Evolutionary conservation across 495 filamentous ascomycete species (phyloP), one percentile per base, ranked within the genome.

Genomic region (Bacidia gigantensis): DNA sequence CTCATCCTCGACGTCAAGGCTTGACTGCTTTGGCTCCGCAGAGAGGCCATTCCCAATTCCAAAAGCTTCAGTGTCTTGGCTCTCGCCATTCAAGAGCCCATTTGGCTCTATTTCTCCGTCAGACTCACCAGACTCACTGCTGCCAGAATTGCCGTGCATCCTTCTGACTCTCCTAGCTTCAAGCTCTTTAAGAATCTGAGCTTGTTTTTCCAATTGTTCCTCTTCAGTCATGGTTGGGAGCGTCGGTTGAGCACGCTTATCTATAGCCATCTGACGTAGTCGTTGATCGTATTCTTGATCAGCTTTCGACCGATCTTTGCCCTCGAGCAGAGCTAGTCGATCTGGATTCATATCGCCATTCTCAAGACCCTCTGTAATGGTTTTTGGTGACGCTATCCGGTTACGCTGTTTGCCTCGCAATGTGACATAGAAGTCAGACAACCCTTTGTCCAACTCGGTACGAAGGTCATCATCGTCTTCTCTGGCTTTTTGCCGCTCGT

Each of bases 391-490:
- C 47, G 14, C 20, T 50, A 17, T 11, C 24, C 38, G 17, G 25
- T 63, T 65, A 52, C 68, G 68, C 20, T 69, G 64, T 41, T 62
- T 57, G 12, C 72, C 73, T 50, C 73, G 69, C 26, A 98, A 66
- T 24, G 93, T 75, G 10, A 74, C 76, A 55, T 90, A 84, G 9
- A 97, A 72, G 50, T 85, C 81, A n/a, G 80, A 75, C 50, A 96
- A 74, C 18, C 83, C 82, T 62, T 87, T 82, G 53, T 87, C 81
- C 9, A 86, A 68, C 58, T 84, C 80, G 45, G 89, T 84, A 53
- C 86, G 75, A n/a, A 95, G 69, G 59, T 94, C 89, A 23, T 89
- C 88, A 60, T 98, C 89, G 43, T 95, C 88, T 54, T 97, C 92
- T 64, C 96, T 98, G 7, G 78, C 77, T 50, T 86, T 79, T 68